Conservation (phyloP, 345 rosid genomes). For the Bretschneidera sinensis region DNA sequence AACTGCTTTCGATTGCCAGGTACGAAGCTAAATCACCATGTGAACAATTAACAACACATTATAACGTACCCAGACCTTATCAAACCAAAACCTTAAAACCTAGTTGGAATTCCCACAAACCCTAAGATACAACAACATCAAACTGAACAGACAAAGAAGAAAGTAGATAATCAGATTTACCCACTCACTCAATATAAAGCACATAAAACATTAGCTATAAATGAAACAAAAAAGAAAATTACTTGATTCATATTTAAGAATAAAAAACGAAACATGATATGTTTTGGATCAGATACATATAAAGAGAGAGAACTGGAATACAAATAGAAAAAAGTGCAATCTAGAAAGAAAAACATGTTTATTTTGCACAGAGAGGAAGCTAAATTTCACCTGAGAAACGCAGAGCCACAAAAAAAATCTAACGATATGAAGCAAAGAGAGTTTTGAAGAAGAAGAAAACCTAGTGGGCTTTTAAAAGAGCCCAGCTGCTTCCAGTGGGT, state of each 20-base stretch:
- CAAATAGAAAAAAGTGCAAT: no score
- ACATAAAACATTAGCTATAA: not conserved
- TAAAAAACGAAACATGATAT: not conserved
- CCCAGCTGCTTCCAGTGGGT: constrained; percentile 18
- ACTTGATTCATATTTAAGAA: not conserved
- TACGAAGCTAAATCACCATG: no score
- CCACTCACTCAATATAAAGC: not conserved
- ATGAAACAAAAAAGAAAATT: not conserved
- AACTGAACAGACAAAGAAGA: not conserved
- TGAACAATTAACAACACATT: no score
- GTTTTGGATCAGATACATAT: not conserved
- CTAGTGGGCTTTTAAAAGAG: constrained; percentile 15
- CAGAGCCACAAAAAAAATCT: constrained; percentile 26
- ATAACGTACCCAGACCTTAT: no score
- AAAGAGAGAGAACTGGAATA: not conserved
- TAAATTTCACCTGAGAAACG: constrained; percentile 30
- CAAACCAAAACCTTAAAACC: constrained; percentile 18
- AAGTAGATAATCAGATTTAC: not conserved
- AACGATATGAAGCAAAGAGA: not conserved
- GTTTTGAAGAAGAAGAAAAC: not conserved
- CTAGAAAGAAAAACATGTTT: not conserved
- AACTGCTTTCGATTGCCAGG: no score
- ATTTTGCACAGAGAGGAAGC: constrained; percentile 8
- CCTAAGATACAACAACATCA: not conserved
- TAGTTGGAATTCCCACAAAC: constrained; percentile 10